A percentile compares a stretch with the other conserved stretches of the same genome.
Evolutionary conservation across 805 yeast species (phyloP).

Genomic region (Candida xyloterini): DNA sequence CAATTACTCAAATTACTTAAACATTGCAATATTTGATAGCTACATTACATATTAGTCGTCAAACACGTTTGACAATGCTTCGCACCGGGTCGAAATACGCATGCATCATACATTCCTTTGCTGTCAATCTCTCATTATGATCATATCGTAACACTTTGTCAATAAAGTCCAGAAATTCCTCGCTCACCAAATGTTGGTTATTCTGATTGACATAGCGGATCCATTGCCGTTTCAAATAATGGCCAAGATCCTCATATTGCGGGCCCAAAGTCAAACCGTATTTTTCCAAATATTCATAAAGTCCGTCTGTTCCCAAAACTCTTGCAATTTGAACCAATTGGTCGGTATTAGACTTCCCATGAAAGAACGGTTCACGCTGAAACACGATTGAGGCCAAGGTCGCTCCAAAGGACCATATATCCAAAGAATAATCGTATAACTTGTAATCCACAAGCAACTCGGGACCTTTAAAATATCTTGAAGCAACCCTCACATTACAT

Average conservation of each 20-base stretch:
- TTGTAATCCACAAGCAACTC: slow-evolving; percentile 82
- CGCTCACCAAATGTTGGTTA: slow-evolving; percentile 64
- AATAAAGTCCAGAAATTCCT: slow-evolving; percentile 76
- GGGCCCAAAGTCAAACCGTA: slow-evolving; percentile 68
- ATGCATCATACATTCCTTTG: slow-evolving; percentile 83
- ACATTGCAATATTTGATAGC: slow-evolving; percentile 4
- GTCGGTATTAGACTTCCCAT: slow-evolving; percentile 87
- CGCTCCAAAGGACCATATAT: slow-evolving; percentile 92
- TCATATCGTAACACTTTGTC: slow-evolving; percentile 80
- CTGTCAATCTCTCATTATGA: slow-evolving; percentile 85
- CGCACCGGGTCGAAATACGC: slow-evolving; percentile 37
- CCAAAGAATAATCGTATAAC: slow-evolving; percentile 87
- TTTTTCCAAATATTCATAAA: slow-evolving; percentile 63
- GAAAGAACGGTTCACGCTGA: slow-evolving; percentile 88
- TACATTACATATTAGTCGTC: background rate
- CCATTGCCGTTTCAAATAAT: slow-evolving; percentile 86
- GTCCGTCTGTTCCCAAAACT: slow-evolving; percentile 81
- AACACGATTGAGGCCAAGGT: slow-evolving; percentile 88
- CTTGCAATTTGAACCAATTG: slow-evolving; percentile 87
- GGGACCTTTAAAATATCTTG: slow-evolving; percentile 91
- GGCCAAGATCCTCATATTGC: slow-evolving; percentile 77
- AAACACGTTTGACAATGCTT: slow-evolving; percentile 8
- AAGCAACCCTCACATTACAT: slow-evolving; percentile 91
- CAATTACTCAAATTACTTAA: slow-evolving; percentile 13
- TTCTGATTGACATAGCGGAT: slow-evolving; percentile 63